A percentile compares a stretch with the other conserved stretches of the same genome.
Evolutionary conservation across 768 basidiomycete genomes (phyloP).

Genomic region (Phanerodontia chrysosporium): DNA sequence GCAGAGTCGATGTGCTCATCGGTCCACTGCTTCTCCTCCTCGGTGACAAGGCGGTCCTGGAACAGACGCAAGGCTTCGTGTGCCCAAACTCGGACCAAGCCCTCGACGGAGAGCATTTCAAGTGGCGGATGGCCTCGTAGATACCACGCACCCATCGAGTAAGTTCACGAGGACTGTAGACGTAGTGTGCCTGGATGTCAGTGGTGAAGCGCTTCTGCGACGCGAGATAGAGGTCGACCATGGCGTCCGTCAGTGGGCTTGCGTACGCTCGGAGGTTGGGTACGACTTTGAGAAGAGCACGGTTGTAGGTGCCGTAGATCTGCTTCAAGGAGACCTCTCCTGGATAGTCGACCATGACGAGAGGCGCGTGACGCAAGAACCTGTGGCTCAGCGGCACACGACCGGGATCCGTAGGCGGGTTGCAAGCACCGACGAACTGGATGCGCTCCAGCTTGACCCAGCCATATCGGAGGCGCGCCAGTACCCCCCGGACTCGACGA

Average conservation of each 20-base stretch:
- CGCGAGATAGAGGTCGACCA: slow-evolving; percentile 93
- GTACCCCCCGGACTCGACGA: slow-evolving; percentile 92
- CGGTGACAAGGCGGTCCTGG: slow-evolving; percentile 92
- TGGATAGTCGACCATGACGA: slow-evolving; percentile 99
- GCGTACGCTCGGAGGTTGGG: slow-evolving; percentile 91
- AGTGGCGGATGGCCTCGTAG: slow-evolving; percentile 93
- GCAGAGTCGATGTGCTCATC: slow-evolving; percentile 84
- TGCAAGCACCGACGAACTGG: slow-evolving; percentile 98
- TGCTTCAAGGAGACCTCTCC: slow-evolving; percentile 95
- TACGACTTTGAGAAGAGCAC: slow-evolving; percentile 91
- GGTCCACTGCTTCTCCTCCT: slow-evolving; percentile 93
- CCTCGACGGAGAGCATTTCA: slow-evolving; percentile 91
- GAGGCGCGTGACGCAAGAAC: slow-evolving; percentile 94
- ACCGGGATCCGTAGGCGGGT: slow-evolving; percentile 98
- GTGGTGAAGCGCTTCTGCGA: slow-evolving; percentile 95
- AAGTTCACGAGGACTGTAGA: slow-evolving; percentile 98
- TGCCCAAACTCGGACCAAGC: slow-evolving; percentile 95
- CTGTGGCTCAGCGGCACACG: slow-evolving; percentile 97
- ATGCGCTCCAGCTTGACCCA: slow-evolving; percentile 97
- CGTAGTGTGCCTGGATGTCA: slow-evolving; percentile 96
- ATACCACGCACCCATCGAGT: slow-evolving; percentile 97
- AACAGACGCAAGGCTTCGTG: slow-evolving; percentile 97
- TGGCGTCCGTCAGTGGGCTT: slow-evolving; percentile 93
- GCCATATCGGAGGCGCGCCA: slow-evolving; percentile 93
- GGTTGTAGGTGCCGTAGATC: slow-evolving; percentile 97